A percentile compares a stretch with the other conserved stretches of the same genome.
phyloP scores from a whole-genome alignment of 495 filamentous ascomycete species.

The Friedmanniomyces simplex region DNA sequence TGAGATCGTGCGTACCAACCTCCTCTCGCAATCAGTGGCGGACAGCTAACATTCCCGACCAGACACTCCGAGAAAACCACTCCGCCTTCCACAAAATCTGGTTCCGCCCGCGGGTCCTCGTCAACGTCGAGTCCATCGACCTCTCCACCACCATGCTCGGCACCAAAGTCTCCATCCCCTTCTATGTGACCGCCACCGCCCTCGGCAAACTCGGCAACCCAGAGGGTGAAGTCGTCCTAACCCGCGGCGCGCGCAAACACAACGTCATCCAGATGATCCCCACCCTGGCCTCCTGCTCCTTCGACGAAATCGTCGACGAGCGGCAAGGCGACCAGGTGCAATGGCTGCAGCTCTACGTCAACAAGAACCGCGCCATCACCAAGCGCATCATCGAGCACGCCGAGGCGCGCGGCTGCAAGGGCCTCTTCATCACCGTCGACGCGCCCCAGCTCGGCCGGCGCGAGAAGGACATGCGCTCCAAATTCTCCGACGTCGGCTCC shows the following conservation, averaged over 20 bases:
- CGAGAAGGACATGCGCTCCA: constrained; percentile 91
- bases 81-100: constrained; percentile 93
- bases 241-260: constrained; percentile 70
- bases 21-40: not conserved
- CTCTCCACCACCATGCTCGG: constrained; percentile 85
- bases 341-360: constrained; percentile 98
- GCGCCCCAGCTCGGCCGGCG: constrained; percentile 89
- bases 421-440: constrained; percentile 96
- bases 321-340: constrained; percentile 71
- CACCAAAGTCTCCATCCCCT: constrained; percentile 66
- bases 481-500: constrained; percentile 78
- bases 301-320: constrained; percentile 93
- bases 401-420: constrained; percentile 86
- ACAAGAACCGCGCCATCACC: constrained; percentile 89
- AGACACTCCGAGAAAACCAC: constrained; percentile 97
- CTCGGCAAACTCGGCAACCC: constrained; percentile 83
- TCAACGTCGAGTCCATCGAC: constrained; percentile 80
- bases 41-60: not conserved
- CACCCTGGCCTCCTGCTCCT: constrained; percentile 92
- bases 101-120: constrained; percentile 80
- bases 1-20: constrained; percentile 64
- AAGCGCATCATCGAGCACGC: constrained; percentile 84
- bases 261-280: constrained; percentile 95
- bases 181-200: constrained; percentile 88
- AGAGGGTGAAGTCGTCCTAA: constrained; percentile 87